These are phyloP conservation scores for Primulina tabacum DNA, from an alignment of 257 asterid species.

Conservation along the genomic window DNA sequence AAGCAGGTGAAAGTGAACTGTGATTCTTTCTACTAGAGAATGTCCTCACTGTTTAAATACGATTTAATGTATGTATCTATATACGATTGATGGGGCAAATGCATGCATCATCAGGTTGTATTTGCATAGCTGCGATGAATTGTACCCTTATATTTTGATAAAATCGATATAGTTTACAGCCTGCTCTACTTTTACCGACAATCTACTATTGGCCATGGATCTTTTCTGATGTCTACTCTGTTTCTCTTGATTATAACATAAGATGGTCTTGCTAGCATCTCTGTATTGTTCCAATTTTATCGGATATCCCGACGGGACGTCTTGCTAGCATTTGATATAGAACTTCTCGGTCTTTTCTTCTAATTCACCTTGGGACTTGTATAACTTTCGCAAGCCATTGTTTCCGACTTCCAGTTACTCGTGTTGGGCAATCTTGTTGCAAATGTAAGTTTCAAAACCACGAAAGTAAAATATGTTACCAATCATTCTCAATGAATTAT, in stretches of 20 bases:
- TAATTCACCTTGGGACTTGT: background rate
- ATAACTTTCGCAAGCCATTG: background rate
- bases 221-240: background rate
- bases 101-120: slow-evolving; percentile 26
- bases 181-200: slow-evolving; percentile 10
- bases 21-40: slow-evolving; percentile 33
- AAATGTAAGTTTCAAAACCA: too few relatives aligned
- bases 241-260: background rate
- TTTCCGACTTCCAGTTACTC: background rate
- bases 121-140: slow-evolving; percentile 29
- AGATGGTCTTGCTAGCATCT: background rate
- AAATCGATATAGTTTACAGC: slow-evolving; percentile 38
- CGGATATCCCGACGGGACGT: too few relatives aligned
- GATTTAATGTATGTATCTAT: slow-evolving; percentile 32
- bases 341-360: background rate
- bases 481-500: too few relatives aligned
- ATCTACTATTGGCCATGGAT: background rate
- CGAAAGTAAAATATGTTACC: too few relatives aligned
- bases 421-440: too few relatives aligned
- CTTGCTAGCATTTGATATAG: background rate
- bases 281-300: too few relatives aligned
- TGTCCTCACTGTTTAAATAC: slow-evolving; percentile 24
- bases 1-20: slow-evolving; percentile 32
- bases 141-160: slow-evolving; percentile 36
- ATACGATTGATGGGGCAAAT: slow-evolving; percentile 32